phyloP scores from a whole-genome alignment of 2,329 filamentous ascomycete species.

The Shiraia sp. region DNA sequence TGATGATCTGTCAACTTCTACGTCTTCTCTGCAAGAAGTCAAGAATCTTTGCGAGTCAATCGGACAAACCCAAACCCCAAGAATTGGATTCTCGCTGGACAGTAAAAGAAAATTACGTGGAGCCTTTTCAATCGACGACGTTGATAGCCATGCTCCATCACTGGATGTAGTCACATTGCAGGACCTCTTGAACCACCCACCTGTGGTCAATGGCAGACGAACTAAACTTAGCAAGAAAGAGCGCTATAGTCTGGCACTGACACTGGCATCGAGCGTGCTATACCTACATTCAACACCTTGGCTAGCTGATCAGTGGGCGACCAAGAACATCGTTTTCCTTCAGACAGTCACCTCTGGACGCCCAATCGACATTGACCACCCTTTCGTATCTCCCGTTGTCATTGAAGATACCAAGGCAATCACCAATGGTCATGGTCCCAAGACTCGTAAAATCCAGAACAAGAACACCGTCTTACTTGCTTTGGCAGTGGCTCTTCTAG shows the following conservation, averaged over 20 bases:
- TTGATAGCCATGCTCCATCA: conserved; percentile 11
- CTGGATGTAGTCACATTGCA: conserved; percentile 36
- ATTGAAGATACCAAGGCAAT: conserved; percentile 9
- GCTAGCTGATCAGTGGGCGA: conserved; percentile 40
- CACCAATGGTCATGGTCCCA: conserved; percentile 5
- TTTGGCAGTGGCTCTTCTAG: conserved; percentile 38
- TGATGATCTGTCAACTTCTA: background rate
- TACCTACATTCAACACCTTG: conserved; percentile 44
- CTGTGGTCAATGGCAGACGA: conserved; percentile 27
- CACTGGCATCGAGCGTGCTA: conserved; percentile 40
- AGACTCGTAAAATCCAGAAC: conserved; percentile 28
- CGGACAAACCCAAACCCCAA: conserved; percentile 25
- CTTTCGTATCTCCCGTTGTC: conserved; percentile 31
- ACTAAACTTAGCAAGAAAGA: conserved; percentile 41
- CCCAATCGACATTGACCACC: conserved; percentile 35
- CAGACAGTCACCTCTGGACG: conserved; percentile 18
- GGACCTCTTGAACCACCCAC: conserved; percentile 32
- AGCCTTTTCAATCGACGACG: conserved; percentile 25
- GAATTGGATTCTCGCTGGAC: conserved; percentile 41
- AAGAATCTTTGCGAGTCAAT: conserved; percentile 44
- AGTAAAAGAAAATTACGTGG: conserved; percentile 36
- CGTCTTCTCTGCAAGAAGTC: conserved; percentile 30
- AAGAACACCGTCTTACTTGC: conserved; percentile 43
- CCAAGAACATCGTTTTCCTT: conserved; percentile 41
- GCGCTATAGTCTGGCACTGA: conserved; percentile 41